Evolutionary conservation across 805 yeast genomes (phyloP), one percentile per base, ranked within the genome.

Genomic region (Candida taoyuanica): DNA sequence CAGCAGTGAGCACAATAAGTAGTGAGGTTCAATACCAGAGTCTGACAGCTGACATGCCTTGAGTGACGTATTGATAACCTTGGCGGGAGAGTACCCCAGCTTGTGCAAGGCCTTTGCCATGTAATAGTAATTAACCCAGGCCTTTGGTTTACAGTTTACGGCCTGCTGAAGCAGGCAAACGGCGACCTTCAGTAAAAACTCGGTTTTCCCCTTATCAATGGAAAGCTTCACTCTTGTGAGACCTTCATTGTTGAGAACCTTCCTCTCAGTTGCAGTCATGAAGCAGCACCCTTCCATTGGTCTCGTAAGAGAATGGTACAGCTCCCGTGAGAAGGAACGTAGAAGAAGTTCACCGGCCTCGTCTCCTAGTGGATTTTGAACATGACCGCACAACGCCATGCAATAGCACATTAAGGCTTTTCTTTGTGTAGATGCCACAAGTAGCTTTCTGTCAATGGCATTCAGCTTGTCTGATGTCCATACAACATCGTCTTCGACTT

Each of bases 391-490:
- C 15, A 78, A 62, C 0, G 95, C 88, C 85, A 83, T 81, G 17
- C 80, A 55, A 49, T 81, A 87, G 44, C 95, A 81, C 3, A 87
- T 49, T 2, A 91, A 58, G 0, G 95, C 70, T 50, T 73, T 81
- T 41, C 82, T 70, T 57, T 87, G 96, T 3, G 74, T 54, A 5
- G 70, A 60, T 0, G 88, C 86, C 0, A 87, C 81, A 0, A 62
- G 57, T 4, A 62, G 62, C 51, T 81, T 81, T 44, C 78, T 70
- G 5, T 83, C 93, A 0, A 68, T 53, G 0, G 73, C 67, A 36
- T 80, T 80, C 26, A 87, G 61, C 52, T 84, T 84, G 50, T 89
- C 96, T 0, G 95, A 79, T 1, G 91, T 84, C 94, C 96, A 87
- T n/a, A 85, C 77, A 39, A 93, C 61, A 46, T 86, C 96, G 57